Base-by-base conservation (phyloP, 306 rosid species). In the Vicia villosa region DNA sequence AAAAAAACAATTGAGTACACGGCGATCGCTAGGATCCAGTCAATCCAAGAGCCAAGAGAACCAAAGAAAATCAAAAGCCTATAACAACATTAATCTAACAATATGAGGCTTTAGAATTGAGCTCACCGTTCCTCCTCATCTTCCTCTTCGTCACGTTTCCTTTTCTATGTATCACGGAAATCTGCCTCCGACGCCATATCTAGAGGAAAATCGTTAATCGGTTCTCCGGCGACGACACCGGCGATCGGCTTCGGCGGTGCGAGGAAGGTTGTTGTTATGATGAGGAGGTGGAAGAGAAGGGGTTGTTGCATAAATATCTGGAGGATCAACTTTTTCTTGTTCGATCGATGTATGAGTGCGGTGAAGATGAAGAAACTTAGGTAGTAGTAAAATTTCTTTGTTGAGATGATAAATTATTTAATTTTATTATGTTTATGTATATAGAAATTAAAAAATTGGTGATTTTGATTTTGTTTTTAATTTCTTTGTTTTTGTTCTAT, bases 301-400 rank as follows among this genome's bases (percentile, higher is more conserved):
- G 85, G 0, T 73, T 81, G 0, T 52, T 77, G 70, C 82, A 77
- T 63, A 43, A 80, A 14, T 81, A 81, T 61, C 40, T 81, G 61
- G 82, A 81, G 26, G 82, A 81, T 81, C 85, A 77, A 26, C 78
- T 81, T 54, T 65, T 74, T 73, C 80, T 77, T 10, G 82, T 81
- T 19, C 7, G 85, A 63, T 81, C 82, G 42, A 76, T 81, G 77
- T 81, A 77, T 43, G 82, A 81, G 6, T 81, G 85, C 4, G 82
- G 85, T 6, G 74, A 73, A 17, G 79, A 76, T 0, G 79, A 67
- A 1, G 73, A 76, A 60, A 71, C 45, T 46, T 28, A 8, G 66
- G 40, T 68, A 43, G 72, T 49, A n/a, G 41, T 66, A 71, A 56
- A 47, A 22, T 55, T 60, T 77, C 82, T 77, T 47, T 77, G 50